phyloP scores from a whole-genome alignment of 2,329 filamentous ascomycete species.

The Penicillium sp. region DNA sequence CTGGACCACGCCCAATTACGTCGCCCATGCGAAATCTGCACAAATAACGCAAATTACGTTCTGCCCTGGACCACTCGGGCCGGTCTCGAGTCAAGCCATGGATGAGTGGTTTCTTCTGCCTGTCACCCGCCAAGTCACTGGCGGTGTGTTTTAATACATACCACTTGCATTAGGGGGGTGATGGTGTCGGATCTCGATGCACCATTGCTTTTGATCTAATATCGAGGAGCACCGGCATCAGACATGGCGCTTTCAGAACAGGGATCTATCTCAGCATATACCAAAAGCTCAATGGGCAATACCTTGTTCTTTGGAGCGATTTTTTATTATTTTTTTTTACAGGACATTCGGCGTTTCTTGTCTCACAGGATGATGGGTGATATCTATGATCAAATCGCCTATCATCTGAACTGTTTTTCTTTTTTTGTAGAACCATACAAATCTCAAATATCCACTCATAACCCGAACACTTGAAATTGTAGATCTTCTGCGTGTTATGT shows the following conservation, averaged over 20 bases:
- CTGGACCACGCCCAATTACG: not conserved
- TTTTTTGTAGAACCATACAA: constrained; percentile 2
- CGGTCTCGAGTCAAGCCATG: constrained; percentile 19
- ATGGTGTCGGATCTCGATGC: not conserved
- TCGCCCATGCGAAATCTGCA: not conserved
- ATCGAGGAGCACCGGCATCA: constrained; percentile 11
- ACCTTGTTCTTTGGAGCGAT: constrained; percentile 23
- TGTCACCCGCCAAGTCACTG: constrained; percentile 1
- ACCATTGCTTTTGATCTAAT: constrained; percentile 11
- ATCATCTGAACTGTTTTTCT: not conserved
- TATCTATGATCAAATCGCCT: constrained; percentile 12
- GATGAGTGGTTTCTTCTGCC: constrained; percentile 3
- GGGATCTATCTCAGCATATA: constrained; percentile 19
- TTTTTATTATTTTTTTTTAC: constrained; percentile 1
- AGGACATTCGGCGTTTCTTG: constrained; percentile 21
- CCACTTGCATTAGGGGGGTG: constrained; percentile 6
- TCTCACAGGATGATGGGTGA: constrained; percentile 11
- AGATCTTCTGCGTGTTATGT: not conserved
- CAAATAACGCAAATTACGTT: not conserved
- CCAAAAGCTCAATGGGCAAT: constrained; percentile 10
- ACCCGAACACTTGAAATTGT: not conserved
- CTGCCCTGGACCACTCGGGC: constrained; percentile 14
- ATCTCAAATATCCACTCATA: not conserved
- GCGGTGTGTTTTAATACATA: constrained; percentile 18
- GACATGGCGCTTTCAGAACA: constrained; percentile 13